Conservation (phyloP, 345 rosid species). For the Rhizophora mangle region DNA sequence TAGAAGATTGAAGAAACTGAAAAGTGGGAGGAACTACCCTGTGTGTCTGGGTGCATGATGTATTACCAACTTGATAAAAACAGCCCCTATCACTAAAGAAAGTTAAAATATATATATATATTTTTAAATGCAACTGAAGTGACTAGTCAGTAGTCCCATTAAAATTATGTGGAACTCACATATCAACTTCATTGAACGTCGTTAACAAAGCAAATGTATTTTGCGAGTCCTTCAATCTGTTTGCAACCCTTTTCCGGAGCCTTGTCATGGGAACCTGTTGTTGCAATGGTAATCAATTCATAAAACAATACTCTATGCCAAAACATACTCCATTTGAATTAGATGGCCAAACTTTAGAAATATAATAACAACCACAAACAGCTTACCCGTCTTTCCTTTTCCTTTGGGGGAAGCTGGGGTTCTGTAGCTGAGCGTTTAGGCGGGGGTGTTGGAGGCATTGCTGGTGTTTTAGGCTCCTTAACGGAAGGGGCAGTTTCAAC, state of each 20-base stretch:
- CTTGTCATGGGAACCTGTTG: conserved; percentile 97
- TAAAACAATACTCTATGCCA: background rate
- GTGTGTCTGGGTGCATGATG: background rate
- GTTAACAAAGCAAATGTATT: conserved; percentile 95
- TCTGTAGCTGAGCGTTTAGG: conserved; percentile 66
- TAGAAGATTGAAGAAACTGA: background rate
- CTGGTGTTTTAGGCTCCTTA: conserved; percentile 48
- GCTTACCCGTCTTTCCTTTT: conserved; percentile 91
- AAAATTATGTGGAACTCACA: conserved; percentile 43
- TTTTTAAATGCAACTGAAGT: background rate
- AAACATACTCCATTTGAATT: background rate
- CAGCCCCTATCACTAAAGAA: no score
- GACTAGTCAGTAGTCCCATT: background rate
- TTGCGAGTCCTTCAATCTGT: conserved; percentile 94
- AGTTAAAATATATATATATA: background rate
- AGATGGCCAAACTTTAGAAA: background rate
- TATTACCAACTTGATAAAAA: background rate
- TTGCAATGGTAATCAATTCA: background rate
- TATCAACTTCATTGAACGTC: conserved; percentile 98
- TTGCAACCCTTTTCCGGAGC: conserved; percentile 91
- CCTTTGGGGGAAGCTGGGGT: conserved; percentile 98
- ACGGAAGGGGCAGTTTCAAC: conserved; percentile 25
- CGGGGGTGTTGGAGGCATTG: conserved; percentile 47
- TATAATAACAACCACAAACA: background rate
- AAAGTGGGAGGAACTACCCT: background rate